Conservation (phyloP, 768 basidiomycete species). For the Gelatoporia subvermispora region DNA sequence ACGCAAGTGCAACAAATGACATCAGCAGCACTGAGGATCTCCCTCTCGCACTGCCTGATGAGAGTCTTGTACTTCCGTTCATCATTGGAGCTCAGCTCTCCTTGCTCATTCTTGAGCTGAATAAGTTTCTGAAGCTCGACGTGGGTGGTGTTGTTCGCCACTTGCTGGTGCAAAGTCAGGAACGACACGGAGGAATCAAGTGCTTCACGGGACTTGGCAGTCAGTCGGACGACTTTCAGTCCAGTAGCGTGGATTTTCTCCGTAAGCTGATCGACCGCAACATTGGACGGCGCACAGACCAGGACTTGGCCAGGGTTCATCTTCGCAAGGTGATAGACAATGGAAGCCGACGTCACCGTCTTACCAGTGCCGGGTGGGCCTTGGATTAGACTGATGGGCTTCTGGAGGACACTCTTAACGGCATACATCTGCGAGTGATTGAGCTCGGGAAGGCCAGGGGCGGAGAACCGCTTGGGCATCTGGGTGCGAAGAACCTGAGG, state of each 20-base stretch:
- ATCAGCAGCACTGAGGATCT: slow-evolving; percentile 91
- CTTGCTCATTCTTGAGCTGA: slow-evolving; percentile 95
- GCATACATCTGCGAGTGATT: slow-evolving; percentile 99
- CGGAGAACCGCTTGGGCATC: slow-evolving; percentile 97
- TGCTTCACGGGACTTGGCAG: slow-evolving; percentile 97
- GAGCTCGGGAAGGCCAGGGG: slow-evolving; percentile 94
- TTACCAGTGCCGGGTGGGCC: slow-evolving; percentile 99
- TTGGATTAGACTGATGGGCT: slow-evolving; percentile 95
- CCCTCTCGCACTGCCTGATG: slow-evolving; percentile 94
- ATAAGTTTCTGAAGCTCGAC: slow-evolving; percentile 98
- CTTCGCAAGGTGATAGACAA: slow-evolving; percentile 97
- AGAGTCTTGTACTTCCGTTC: slow-evolving; percentile 97
- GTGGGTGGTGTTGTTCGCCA: slow-evolving; percentile 93
- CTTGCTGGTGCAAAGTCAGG: slow-evolving; percentile 94
- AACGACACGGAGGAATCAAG: slow-evolving; percentile 94
- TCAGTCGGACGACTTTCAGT: slow-evolving; percentile 94
- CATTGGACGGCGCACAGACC: slow-evolving; percentile 97
- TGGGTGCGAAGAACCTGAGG: slow-evolving; percentile 87
- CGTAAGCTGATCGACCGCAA: slow-evolving; percentile 97
- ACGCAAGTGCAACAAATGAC: slow-evolving; percentile 99
- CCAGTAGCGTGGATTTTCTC: slow-evolving; percentile 99
- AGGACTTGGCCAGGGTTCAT: slow-evolving; percentile 99
- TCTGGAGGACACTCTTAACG: slow-evolving; percentile 97
- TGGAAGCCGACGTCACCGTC: slow-evolving; percentile 98
- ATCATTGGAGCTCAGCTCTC: slow-evolving; percentile 93